A percentile compares a stretch with the other conserved stretches of the same genome.
phyloP scores from a whole-genome alignment of 805 yeast species.

The Pichia gijzeniarum region DNA sequence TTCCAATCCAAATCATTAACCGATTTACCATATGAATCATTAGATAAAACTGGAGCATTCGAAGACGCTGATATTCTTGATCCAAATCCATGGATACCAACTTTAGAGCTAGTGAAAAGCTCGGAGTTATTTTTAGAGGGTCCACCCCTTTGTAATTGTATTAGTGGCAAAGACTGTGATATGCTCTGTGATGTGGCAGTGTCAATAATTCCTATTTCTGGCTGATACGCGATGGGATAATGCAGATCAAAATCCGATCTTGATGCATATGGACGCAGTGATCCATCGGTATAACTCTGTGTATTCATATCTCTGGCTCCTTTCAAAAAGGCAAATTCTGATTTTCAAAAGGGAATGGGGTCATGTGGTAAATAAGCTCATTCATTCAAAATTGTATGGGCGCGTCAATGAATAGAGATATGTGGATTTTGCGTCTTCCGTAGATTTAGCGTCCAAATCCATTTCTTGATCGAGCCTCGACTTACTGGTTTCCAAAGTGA shows the following conservation, averaged over 20 bases:
- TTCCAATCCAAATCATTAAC: slow-evolving; percentile 49
- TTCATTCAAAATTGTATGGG: too few species aligned
- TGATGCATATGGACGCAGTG: slow-evolving; percentile 30
- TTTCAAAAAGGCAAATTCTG: too few species aligned
- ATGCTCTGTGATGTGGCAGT: slow-evolving; percentile 30
- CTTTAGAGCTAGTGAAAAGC: background rate
- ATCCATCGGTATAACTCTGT: slow-evolving; percentile 20
- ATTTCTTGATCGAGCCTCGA: too few species aligned
- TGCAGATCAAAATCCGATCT: slow-evolving; percentile 28
- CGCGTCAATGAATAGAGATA: background rate
- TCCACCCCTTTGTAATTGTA: slow-evolving; percentile 12
- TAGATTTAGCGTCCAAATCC: too few species aligned
- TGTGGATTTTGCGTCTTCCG: too few species aligned
- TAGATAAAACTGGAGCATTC: slow-evolving; percentile 18
- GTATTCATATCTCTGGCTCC: slow-evolving; percentile 17
- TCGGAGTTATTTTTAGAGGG: background rate
- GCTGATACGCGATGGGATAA: slow-evolving; percentile 31
- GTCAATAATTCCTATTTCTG: slow-evolving; percentile 31
- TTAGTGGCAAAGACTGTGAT: slow-evolving; percentile 28
- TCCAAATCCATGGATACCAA: slow-evolving; percentile 12
- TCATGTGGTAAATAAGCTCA: background rate
- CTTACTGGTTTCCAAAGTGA: too few species aligned
- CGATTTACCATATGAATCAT: slow-evolving; percentile 9
- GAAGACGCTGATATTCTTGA: slow-evolving; percentile 34
- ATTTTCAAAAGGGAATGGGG: too few species aligned